Percentiles rank a stretch among this genome's conserved stretches.
phyloP scores from a whole-genome alignment of 1,139 yeast genomes.

The Yamadazyma buinensis region DNA sequence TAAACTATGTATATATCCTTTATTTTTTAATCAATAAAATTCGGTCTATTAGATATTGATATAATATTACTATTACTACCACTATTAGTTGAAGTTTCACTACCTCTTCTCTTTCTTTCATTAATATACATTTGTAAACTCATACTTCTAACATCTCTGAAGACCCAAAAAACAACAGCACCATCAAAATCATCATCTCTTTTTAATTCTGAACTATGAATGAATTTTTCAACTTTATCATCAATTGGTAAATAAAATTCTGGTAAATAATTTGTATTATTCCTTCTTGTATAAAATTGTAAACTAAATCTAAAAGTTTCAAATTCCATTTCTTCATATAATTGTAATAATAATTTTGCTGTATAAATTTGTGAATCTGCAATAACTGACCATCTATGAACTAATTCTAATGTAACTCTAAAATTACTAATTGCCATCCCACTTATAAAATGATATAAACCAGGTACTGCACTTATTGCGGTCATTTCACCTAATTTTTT shows the following conservation, averaged over 20 bases:
- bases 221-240: constrained; percentile 10
- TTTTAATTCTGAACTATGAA: constrained; percentile 5
- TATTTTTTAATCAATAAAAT: too few species aligned
- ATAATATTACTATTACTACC: not conserved
- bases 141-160: constrained; percentile 22
- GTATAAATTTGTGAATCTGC: constrained; percentile 17
- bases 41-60: too few species aligned
- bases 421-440: constrained; percentile 22
- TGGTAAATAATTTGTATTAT: constrained; percentile 11
- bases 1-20: too few species aligned
- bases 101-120: constrained; percentile 11
- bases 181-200: constrained; percentile 20
- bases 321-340: constrained; percentile 20
- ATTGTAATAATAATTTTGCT: constrained; percentile 13
- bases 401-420: constrained; percentile 16
- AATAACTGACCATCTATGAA: constrained; percentile 17
- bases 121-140: constrained; percentile 17
- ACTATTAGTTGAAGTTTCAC: constrained; percentile 3
- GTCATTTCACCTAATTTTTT: constrained; percentile 15
- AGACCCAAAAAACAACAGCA: constrained; percentile 22
- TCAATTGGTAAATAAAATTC: constrained; percentile 11
- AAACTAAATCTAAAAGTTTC: constrained; percentile 16
- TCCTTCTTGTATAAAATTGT: constrained; percentile 12
- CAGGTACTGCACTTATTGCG: constrained; percentile 20
- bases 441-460: constrained; percentile 20